Base-by-base conservation (phyloP, 176 grass and related monocot genomes). In the bread wheat (Triticum aestivum) region DNA sequence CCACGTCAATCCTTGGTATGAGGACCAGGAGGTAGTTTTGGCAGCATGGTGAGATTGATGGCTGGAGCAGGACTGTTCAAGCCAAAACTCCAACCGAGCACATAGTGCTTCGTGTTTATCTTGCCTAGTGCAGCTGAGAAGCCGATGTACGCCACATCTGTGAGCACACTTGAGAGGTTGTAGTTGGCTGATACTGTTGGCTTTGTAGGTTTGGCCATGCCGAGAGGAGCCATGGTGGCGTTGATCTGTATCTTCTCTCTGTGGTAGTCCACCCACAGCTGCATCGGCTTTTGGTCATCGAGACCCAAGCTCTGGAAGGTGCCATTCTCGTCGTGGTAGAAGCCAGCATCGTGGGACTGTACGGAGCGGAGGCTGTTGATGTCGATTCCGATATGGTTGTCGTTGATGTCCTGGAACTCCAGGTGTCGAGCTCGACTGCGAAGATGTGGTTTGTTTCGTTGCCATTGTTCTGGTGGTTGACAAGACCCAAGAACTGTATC, bases 221-320 rank as follows among this genome's bases (percentile, higher is more conserved):
- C 67, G 5, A 81, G 9, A 0, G 77, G 69, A 75, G 77, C 67
- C 30, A 89, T 45, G n/a, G 88, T 85, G 4, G 67, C 87, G 21
- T 89, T 13, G 9, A 89, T 58, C 30, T 44, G 38, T 26, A 51
- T 75, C 4, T 32, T 27, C 20, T 67, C 58, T 3, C 56, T 59
- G 7, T 89, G 75, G 4, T 89, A 89, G 15, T 84, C 87, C 23
- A 89, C 75, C 87, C 76, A 89, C 14, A 80, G 77, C 71, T 89
- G 87, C 76, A 89, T 80, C 3, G 76, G 14, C 78, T 80, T 9
- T n/a, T 69, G 66, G 58, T 58, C 49, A 61, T 33, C 58, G 35
- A 89, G 75, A 45, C 54, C 8, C 38, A 54, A 18, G 51, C 6
- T 54, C 45, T 21, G 26, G 67, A 84, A 85, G n/a, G 11, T 21